These are phyloP conservation scores for Cladophialophora psammophila DNA, from an alignment of 2,329 filamentous ascomycete species.

Conservation along the genomic window DNA sequence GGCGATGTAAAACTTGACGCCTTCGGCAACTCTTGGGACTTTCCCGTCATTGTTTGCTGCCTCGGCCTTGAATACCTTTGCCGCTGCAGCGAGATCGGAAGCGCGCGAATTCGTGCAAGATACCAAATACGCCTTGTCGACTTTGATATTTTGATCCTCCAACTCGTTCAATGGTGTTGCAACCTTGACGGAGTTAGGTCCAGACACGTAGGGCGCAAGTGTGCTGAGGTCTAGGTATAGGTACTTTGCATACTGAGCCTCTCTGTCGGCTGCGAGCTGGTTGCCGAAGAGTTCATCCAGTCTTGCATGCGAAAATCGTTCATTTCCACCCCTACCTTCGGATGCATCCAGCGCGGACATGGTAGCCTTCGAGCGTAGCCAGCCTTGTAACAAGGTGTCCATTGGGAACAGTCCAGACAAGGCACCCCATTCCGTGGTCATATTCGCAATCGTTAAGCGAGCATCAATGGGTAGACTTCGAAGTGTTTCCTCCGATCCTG, in stretches of 20 bases:
- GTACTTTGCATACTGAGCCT: slow-evolving; percentile 81
- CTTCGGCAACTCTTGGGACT: slow-evolving; percentile 72
- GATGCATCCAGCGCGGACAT: slow-evolving; percentile 63
- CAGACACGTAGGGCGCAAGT: slow-evolving; percentile 81
- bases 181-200: slow-evolving; percentile 90
- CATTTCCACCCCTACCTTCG: slow-evolving; percentile 55
- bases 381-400: slow-evolving; percentile 72
- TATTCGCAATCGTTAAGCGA: slow-evolving; percentile 65
- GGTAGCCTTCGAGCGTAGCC: slow-evolving; percentile 80
- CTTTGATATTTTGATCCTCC: slow-evolving; percentile 73
- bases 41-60: slow-evolving; percentile 66
- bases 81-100: slow-evolving; percentile 82
- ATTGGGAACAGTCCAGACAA: slow-evolving; percentile 81
- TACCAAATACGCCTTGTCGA: slow-evolving; percentile 87
- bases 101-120: slow-evolving; percentile 87
- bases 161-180: slow-evolving; percentile 79
- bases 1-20: slow-evolving; percentile 87
- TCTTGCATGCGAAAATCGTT: slow-evolving; percentile 73
- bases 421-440: slow-evolving; percentile 47
- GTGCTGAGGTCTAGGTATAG: slow-evolving; percentile 84
- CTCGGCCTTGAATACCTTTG: slow-evolving; percentile 83
- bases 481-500: slow-evolving; percentile 79
- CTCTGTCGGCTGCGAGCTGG: slow-evolving; percentile 73
- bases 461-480: slow-evolving; percentile 74
- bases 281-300: slow-evolving; percentile 76